A percentile compares a stretch with the other conserved stretches of the same genome.
Conservation (phyloP, 2,329 filamentous ascomycete genomes). For the Verticillium alfalfae region DNA sequence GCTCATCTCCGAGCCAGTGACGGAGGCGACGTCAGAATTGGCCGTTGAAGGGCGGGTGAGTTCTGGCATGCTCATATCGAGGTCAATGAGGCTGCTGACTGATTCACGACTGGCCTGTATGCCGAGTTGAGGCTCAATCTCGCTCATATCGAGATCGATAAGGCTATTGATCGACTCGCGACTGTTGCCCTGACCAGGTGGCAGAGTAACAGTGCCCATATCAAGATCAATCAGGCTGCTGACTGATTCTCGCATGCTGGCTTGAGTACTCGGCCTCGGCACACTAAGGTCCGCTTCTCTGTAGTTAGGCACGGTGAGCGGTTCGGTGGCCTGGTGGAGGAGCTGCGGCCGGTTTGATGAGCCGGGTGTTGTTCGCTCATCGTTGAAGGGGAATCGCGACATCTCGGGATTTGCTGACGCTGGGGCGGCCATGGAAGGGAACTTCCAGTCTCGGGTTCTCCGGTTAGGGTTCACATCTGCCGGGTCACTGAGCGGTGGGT, state of each 20-base stretch:
- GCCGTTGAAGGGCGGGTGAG: constrained; percentile 51
- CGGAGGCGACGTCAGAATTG: constrained; percentile 51
- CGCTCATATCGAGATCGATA: constrained; percentile 24
- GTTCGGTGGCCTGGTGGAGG: constrained; percentile 47
- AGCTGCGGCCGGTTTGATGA: constrained; percentile 35
- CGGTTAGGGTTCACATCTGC: constrained; percentile 47
- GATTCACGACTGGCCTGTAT: constrained; percentile 34
- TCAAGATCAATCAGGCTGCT: constrained; percentile 30
- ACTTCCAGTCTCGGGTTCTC: constrained; percentile 52
- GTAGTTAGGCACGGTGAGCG: constrained; percentile 27
- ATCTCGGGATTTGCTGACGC: constrained; percentile 48
- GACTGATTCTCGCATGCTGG: constrained; percentile 30
- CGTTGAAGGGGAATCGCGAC: constrained; percentile 42
- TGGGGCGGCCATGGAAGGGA: constrained; percentile 46
- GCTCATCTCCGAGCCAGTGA: constrained; percentile 51
- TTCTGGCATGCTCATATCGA: constrained; percentile 49
- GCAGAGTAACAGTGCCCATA: constrained; percentile 14
- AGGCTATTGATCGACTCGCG: constrained; percentile 29
- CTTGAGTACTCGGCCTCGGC: constrained; percentile 22
- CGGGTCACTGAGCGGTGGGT: constrained; percentile 52
- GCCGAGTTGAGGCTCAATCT: constrained; percentile 21
- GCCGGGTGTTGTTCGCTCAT: constrained; percentile 20
- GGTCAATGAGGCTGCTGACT: constrained; percentile 39
- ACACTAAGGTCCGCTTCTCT: constrained; percentile 19
- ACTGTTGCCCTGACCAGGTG: constrained; percentile 17